phyloP scores from a whole-genome alignment of 2,329 filamentous ascomycete genomes.

The Pseudomassariella vexata region DNA sequence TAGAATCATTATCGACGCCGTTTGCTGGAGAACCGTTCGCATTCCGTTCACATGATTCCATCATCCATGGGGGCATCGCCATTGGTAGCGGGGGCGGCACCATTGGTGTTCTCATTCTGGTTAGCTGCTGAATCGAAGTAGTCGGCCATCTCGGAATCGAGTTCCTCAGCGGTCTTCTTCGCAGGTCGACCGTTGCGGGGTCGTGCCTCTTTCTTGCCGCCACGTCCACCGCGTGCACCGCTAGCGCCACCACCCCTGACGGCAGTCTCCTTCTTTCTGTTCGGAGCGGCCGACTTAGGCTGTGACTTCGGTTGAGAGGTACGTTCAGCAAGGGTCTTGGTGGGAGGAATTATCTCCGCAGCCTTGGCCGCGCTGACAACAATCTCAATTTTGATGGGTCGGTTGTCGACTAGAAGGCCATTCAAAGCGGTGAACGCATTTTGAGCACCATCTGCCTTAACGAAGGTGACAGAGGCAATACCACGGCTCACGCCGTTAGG shows the following conservation, averaged over 20 bases:
- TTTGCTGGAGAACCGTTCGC: no score
- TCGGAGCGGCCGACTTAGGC: constrained; percentile 73
- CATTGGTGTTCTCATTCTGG: constrained; percentile 38
- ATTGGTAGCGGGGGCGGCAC: constrained; percentile 37
- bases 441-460: constrained; percentile 71
- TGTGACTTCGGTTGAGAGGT: constrained; percentile 69
- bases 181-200: constrained; percentile 58
- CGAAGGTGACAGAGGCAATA: constrained; percentile 84
- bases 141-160: constrained; percentile 96
- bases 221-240: constrained; percentile 39
- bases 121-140: constrained; percentile 63
- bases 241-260: constrained; percentile 35
- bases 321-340: constrained; percentile 75
- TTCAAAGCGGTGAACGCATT: constrained; percentile 82
- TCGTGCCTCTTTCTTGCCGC: constrained; percentile 40
- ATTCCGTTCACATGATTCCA: constrained; percentile 58
- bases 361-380: constrained; percentile 73
- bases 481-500: constrained; percentile 88
- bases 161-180: constrained; percentile 90
- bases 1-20: no score
- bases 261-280: constrained; percentile 56
- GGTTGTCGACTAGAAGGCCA: constrained; percentile 82
- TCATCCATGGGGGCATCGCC: constrained; percentile 63
- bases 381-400: constrained; percentile 93
- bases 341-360: constrained; percentile 58